These are phyloP conservation scores for Conticribra weissflogii DNA, from an alignment of 108 stramenopile genomes.

Conservation along the genomic window DNA sequence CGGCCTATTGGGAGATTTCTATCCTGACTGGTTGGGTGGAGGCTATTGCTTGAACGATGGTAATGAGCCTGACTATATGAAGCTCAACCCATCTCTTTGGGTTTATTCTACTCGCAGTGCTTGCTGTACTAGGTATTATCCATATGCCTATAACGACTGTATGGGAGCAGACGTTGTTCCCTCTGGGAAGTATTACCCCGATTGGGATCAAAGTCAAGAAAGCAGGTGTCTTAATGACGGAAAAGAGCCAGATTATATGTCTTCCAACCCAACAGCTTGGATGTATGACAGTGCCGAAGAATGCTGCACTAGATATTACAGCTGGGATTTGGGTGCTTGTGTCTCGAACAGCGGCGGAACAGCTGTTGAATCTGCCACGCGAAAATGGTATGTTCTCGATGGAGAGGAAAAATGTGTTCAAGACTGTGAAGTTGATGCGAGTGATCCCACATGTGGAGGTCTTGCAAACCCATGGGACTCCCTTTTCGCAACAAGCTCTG, in stretches of 20 bases:
- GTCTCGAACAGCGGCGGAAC: constrained; percentile 12
- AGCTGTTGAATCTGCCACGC: background rate
- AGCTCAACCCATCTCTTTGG: background rate
- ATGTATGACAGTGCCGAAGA: constrained; percentile 2
- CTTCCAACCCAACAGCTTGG: constrained; percentile 6
- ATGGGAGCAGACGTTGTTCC: constrained; percentile 8
- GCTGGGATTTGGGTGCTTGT: background rate
- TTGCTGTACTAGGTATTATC: constrained; percentile 12
- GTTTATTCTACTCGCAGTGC: background rate
- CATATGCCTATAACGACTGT: constrained; percentile 21
- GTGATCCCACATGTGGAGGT: constrained; percentile 22
- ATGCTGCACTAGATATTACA: constrained; percentile 16
- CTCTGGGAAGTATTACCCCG: constrained; percentile 17
- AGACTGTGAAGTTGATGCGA: constrained; percentile 12
- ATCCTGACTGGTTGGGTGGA: constrained; percentile 16
- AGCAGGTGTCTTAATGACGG: constrained; percentile 13
- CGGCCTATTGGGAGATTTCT: constrained; percentile 4
- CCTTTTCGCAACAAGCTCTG: background rate
- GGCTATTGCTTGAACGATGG: constrained; percentile 24
- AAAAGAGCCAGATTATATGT: constrained; percentile 20
- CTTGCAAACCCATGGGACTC: constrained; percentile 14
- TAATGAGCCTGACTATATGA: constrained; percentile 21
- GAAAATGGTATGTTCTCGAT: constrained; percentile 20
- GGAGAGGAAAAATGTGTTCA: constrained; percentile 4
- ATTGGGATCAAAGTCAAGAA: background rate